Base-by-base conservation (phyloP, 176 grass and related monocot genomes). In the Eragrostis curvula region DNA sequence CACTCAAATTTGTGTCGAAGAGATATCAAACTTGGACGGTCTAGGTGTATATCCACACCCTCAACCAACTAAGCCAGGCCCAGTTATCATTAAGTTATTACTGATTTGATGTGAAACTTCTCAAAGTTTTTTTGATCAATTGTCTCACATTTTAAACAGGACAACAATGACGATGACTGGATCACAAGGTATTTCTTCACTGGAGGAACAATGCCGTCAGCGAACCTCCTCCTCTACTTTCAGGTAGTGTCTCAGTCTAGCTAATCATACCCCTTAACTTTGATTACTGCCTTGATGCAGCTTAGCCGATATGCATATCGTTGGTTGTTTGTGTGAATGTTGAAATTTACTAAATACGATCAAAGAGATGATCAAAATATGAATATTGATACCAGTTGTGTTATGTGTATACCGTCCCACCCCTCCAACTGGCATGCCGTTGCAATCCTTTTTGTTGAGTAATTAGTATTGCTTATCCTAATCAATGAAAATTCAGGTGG, bases 151-250 rank as follows among this genome's bases (percentile, higher is more conserved):
- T 66, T 47, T 87, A 56, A 71, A 60, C 81, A 98, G 92, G 93
- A 98, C 75, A 98, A 95, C 43, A 98, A 93, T 83, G 96, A 98
- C 53, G 96, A 98, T 75, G 96, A 98, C 55, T 98, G 96, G 92
- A 98, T 98, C 72, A 98, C 96, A 46, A 89, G 90, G 75, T 98
- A 98, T 89, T 98, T 95, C 82, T 98, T 98, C 85, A 88, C 86
- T 74, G 93, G 96, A 89, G 92, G 96, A 79, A 98, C 96, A 71
- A 95, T 93, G 96, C 89, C 83, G 24, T 98, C 92, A 27, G 92
- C 96, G 51, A 90, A 93, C 68, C 87, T 98, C 36, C 93, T 98
- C 73, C 96, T 98, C 13, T 95, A 98, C 76, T 95, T 98, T 90
- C 96, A 98, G 93, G 93, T 98, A 58, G 64, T 83, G 58, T 40